phyloP scores from a whole-genome alignment of 768 basidiomycete species.

The Tylopilus subfusipes region DNA sequence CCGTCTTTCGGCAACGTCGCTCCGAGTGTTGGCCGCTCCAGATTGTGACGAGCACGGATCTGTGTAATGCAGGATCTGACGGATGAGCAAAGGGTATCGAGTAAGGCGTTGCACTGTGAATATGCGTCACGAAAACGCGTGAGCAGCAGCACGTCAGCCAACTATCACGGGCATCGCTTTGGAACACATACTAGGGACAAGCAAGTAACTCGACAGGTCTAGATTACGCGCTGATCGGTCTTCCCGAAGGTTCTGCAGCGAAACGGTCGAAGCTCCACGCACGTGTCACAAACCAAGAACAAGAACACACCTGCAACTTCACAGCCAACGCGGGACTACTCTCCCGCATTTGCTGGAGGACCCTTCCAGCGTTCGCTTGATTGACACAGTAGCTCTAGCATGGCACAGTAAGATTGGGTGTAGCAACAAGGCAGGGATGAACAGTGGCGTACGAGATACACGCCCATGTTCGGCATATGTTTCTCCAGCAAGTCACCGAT shows the following conservation, averaged over 20 bases:
- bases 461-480: slow-evolving; percentile 72
- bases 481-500: slow-evolving; percentile 81
- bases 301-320: slow-evolving; percentile 57
- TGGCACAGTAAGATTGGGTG: neutral
- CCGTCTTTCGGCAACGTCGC: slow-evolving; percentile 47
- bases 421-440: neutral
- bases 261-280: neutral
- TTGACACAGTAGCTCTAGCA: slow-evolving; percentile 85
- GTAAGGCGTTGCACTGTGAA: slow-evolving; percentile 89
- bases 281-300: neutral
- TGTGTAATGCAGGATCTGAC: slow-evolving; percentile 81
- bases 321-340: slow-evolving; percentile 59
- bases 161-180: too few relatives aligned
- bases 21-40: neutral
- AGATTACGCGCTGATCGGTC: slow-evolving; percentile 75
- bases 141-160: neutral
- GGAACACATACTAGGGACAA: slow-evolving; percentile 73
- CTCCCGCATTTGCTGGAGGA: slow-evolving; percentile 69
- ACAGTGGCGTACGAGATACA: slow-evolving; percentile 62
- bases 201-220: slow-evolving; percentile 86
- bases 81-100: slow-evolving; percentile 86
- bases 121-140: neutral
- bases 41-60: slow-evolving; percentile 39
- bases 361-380: slow-evolving; percentile 72
- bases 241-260: slow-evolving; percentile 65